Evolutionary conservation across 495 filamentous ascomycete species (phyloP), one percentile per base, ranked within the genome.

Genomic region (Evansstolkia leycettana): DNA sequence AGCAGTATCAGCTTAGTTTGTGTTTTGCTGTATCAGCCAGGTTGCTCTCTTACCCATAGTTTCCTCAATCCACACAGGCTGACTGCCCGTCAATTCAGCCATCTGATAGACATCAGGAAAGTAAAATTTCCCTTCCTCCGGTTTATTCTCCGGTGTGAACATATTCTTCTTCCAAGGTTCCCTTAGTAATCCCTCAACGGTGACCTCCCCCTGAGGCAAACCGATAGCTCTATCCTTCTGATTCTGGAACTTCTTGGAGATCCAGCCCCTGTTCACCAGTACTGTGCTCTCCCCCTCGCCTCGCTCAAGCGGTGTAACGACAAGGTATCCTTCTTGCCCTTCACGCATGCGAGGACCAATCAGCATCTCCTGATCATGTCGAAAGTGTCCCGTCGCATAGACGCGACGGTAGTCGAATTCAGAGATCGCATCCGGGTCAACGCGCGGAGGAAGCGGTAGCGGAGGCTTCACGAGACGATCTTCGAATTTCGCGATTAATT

Each of bases 131-230:
- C 76, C 75, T 39, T 69, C 71, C 41, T 88, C 78, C 0, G 88
- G 87, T 40, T 73, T 64, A 46, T 96, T 98, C 0, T 78, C 77
- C 0, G 90, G 90, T 38, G 90, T 98, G 50, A 98, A 98, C 70
- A 87, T 79, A 50, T 98, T 98, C 72, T 85, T 92, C 70, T 86
- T 83, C 78, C 84, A 92, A 18, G 92, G 89, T 63, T 87, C 75
- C 36, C 90, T 60, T 50, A 98, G 54, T 51, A 98, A 51, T 3
- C 90, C 90, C 52, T 92, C 76, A 1, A 96, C 75, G 5, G 65
- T 71, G 2, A 98, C 78, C 47, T 75, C 71, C 0, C 72, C 83
- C 20, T 50, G 48, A 2, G 76, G 76, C 34, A 95, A 38, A 2
- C 73, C 70, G 17, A 72, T 67, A 0, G 48, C 45, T 16, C 87